phyloP scores from a whole-genome alignment of 352 stramenopile species.

The Globisporangium abappressorium region DNA sequence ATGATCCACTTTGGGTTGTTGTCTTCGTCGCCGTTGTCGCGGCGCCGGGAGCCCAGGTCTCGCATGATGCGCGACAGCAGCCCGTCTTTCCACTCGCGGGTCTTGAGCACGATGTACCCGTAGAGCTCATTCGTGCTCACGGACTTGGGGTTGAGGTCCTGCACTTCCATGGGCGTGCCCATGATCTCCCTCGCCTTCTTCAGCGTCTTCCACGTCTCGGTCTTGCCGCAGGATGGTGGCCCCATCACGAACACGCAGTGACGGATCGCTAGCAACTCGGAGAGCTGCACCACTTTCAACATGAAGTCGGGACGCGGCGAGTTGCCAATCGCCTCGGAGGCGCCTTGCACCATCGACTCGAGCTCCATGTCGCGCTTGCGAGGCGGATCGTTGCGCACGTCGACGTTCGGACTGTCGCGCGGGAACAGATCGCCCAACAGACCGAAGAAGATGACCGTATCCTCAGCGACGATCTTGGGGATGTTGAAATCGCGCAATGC shows the following conservation, averaged over 20 bases:
- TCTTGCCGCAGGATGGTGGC: constrained; percentile 92
- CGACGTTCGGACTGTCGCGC: constrained; percentile 76
- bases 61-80: constrained; percentile 95
- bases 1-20: constrained; percentile 97
- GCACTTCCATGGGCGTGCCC: constrained; percentile 85
- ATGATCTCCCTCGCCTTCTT: constrained; percentile 86
- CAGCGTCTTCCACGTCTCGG: constrained; percentile 95
- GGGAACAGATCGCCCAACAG: constrained; percentile 95
- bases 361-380: constrained; percentile 92
- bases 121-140: constrained; percentile 96
- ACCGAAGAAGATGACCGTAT: constrained; percentile 95
- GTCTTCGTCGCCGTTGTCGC: constrained; percentile 86
- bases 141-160: constrained; percentile 95
- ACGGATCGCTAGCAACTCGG: constrained; percentile 93
- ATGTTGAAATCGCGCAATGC: constrained; percentile 97
- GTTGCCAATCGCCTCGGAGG: constrained; percentile 77
- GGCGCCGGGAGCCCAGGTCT: constrained; percentile 88
- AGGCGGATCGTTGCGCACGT: constrained; percentile 89
- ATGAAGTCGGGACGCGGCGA: constrained; percentile 83
- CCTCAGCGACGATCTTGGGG: constrained; percentile 94
- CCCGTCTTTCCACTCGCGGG: constrained; percentile 95
- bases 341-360: constrained; percentile 87
- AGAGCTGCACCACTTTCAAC: constrained; percentile 95
- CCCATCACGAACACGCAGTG: constrained; percentile 98
- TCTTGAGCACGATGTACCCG: constrained; percentile 94